phyloP scores from a whole-genome alignment of 2,329 filamentous ascomycete species.

The Ascosphaera apis region DNA sequence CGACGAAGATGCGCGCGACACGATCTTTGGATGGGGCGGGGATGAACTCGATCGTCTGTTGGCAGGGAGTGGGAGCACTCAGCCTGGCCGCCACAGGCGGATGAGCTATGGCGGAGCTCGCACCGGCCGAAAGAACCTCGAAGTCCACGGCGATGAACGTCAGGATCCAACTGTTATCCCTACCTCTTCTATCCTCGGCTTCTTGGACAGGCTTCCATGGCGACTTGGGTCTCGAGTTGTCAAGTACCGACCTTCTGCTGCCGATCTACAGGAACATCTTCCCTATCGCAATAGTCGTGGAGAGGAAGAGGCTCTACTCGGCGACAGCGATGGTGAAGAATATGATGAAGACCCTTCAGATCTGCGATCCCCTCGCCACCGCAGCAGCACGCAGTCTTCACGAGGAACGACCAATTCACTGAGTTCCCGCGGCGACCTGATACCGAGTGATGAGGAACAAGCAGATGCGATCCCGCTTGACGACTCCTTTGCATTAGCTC shows the following conservation, averaged over 20 bases:
- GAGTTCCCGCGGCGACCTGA: slow-evolving; percentile 70
- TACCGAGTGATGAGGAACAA: slow-evolving; percentile 64
- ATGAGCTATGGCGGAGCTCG: slow-evolving; percentile 71
- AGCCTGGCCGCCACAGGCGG: slow-evolving; percentile 49
- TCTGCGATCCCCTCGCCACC: slow-evolving; percentile 22
- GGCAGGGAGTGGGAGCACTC: slow-evolving; percentile 30
- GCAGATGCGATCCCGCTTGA: slow-evolving; percentile 84
- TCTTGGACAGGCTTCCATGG: slow-evolving; percentile 64
- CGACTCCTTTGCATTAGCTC: slow-evolving; percentile 70
- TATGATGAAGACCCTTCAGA: slow-evolving; percentile 6
- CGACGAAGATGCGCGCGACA: slow-evolving; percentile 27
- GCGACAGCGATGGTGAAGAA: slow-evolving; percentile 29
- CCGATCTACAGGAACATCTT: slow-evolving; percentile 67
- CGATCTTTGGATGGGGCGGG: slow-evolving; percentile 52
- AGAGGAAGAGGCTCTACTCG: slow-evolving; percentile 45
- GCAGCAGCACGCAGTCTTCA: slow-evolving; percentile 60
- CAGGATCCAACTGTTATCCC: slow-evolving; percentile 73
- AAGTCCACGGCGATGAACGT: slow-evolving; percentile 25
- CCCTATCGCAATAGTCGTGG: slow-evolving; percentile 16
- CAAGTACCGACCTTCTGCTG: slow-evolving; percentile 74
- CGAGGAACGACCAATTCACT: slow-evolving; percentile 66
- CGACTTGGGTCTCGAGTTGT: slow-evolving; percentile 55
- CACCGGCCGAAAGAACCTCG: slow-evolving; percentile 34
- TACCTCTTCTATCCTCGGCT: slow-evolving; percentile 63
- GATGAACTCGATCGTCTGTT: slow-evolving; percentile 73